phyloP scores from a whole-genome alignment of 2,329 filamentous ascomycete genomes.

The Penicillium sp. region DNA sequence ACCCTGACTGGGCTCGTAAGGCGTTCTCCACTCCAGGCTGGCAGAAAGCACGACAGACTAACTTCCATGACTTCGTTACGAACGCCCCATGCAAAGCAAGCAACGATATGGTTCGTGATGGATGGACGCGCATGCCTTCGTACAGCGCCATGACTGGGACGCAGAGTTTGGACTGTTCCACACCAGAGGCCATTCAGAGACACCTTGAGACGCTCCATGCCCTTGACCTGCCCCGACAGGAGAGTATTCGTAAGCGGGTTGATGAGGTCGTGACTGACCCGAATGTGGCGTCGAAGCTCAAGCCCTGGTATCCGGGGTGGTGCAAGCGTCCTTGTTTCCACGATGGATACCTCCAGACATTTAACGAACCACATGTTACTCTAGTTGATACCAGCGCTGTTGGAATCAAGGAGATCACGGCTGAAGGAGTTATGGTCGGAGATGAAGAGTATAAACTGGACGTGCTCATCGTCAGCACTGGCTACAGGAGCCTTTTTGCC shows the following conservation, averaged over 20 bases:
- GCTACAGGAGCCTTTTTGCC: no score
- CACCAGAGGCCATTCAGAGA: conserved; percentile 18
- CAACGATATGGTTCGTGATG: conserved; percentile 27
- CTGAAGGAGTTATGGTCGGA: neutral
- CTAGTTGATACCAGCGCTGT: conserved; percentile 61
- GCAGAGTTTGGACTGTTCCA: neutral
- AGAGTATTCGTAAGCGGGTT: conserved; percentile 49
- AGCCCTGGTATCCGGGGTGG: conserved; percentile 61
- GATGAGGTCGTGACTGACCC: conserved; percentile 56
- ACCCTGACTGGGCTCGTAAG: conserved; percentile 15
- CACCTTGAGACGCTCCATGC: conserved; percentile 24
- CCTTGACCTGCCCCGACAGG: conserved; percentile 45
- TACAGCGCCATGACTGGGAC: conserved; percentile 14
- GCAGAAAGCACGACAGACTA: conserved; percentile 9
- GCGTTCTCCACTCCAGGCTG: conserved; percentile 12
- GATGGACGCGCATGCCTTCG: conserved; percentile 23
- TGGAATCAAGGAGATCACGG: conserved; percentile 43
- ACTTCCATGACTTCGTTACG: conserved; percentile 27
- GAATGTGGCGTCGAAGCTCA: conserved; percentile 53
- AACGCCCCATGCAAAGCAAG: conserved; percentile 7
- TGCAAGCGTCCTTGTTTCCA: conserved; percentile 66
- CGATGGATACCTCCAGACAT: conserved; percentile 54
- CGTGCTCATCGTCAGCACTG: no score
- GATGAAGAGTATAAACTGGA: neutral
- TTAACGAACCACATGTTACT: conserved; percentile 60